Base-by-base conservation (phyloP, 805 yeast species). In the Metschnikowia aberdeeniae region DNA sequence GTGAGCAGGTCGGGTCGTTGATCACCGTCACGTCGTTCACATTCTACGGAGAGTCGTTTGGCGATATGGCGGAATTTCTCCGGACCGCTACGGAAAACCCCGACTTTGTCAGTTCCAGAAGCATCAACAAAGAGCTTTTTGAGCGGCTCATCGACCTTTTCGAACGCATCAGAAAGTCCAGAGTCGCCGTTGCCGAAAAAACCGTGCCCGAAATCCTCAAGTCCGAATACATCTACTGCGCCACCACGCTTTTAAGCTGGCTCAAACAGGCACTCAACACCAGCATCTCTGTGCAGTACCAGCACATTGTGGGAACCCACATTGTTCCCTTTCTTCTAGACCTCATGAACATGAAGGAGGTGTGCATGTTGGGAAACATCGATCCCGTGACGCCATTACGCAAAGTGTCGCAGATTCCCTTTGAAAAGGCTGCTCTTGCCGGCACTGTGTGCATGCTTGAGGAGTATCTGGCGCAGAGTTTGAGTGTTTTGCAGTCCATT, bases 261-360 rank as follows among this genome's bases (percentile, higher is more conserved):
- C 59, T 88, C 39, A 64, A 71, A 29, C 78, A 75, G 40, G 68
- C 80, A 44, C 63, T 82, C 43, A 68, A 67, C 36, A 75, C 86
- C 0, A 75, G 84, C 1, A 72, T 75, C 35, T 79, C 84, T 1
- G 59, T 72, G 0, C 66, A 80, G 7, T 61, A 85, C 34, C 74
- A 78, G 36, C 80, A 80, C 3, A 75, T 77, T 44, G 63, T 84
- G 32, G 65, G 52, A 12, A 43, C 53, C 5, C 67, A 77, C 42
- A 72, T 89, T 26, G 63, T 88, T 1, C 96, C 96, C 24, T 82
- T 86, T 50, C 66, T 89, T 45, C 68, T 87, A 56, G 69, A 75
- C 13, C 65, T 89, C 38, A 78, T 81, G 42, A 76, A 73, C 36
- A 76, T 86, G 70, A 81, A 87, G 48, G 97, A 92, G 50, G 87